Evolutionary conservation across 2,329 filamentous ascomycete species (phyloP).

Genomic region (Aureobasidium sp.): DNA sequence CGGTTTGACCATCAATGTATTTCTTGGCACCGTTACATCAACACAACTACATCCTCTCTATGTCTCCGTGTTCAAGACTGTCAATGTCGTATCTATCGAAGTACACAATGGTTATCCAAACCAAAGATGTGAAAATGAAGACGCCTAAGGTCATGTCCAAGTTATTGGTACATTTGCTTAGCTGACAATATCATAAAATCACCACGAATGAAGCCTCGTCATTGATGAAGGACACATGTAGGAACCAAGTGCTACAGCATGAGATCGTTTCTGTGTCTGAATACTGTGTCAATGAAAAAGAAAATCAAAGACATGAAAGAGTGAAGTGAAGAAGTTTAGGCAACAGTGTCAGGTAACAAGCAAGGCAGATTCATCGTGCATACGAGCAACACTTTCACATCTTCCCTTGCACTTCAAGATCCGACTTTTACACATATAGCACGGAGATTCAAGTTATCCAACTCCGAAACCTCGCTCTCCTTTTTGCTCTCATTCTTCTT

Average conservation of each 20-base stretch:
- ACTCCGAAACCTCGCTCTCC: no score
- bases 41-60: neutral
- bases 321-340: neutral
- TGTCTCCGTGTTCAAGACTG: neutral
- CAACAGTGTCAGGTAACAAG: neutral
- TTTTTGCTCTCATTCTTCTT: neutral
- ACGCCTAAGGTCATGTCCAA: no score
- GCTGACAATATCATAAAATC: no score
- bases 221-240: no score
- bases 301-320: neutral
- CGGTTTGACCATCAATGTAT: neutral
- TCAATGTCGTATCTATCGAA: neutral
- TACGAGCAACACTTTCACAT: neutral
- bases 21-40: conserved; percentile 1
- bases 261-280: no score
- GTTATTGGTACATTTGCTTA: no score
- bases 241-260: no score
- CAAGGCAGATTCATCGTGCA: neutral
- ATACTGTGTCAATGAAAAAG: no score
- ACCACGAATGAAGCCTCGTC: no score
- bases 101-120: neutral
- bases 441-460: no score
- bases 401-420: neutral
- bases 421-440: neutral
- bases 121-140: no score